These are phyloP conservation scores for Eimeria mitis DNA, from an alignment of 169 alveolate genomes.

Conservation along the genomic window DNA sequence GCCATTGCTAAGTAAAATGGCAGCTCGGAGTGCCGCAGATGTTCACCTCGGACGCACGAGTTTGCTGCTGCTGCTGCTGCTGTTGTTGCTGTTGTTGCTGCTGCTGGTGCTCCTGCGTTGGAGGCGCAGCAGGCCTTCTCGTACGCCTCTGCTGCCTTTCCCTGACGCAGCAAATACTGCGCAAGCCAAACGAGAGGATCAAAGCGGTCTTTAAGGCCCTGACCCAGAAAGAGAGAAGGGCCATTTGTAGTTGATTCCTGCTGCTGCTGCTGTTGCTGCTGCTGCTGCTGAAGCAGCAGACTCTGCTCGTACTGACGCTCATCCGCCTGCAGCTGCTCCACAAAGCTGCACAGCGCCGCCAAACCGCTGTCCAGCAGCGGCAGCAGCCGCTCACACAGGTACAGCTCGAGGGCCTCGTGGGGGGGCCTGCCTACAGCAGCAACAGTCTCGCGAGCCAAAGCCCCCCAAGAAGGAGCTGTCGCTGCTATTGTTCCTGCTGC, in stretches of 20 bases:
- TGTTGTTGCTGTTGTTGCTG: not conserved
- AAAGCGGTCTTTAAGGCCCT: slow-evolving; percentile 29
- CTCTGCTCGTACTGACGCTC: slow-evolving; percentile 27
- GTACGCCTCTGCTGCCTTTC: slow-evolving; percentile 34
- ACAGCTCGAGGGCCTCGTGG: slow-evolving; percentile 36
- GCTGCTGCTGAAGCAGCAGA: slow-evolving; percentile 47
- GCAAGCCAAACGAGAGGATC: slow-evolving; percentile 61
- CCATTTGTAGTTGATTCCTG: not conserved
- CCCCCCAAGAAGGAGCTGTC: slow-evolving; percentile 13
- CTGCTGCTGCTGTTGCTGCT: not conserved
- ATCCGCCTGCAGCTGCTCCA: slow-evolving; percentile 51
- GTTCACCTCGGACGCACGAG: slow-evolving; percentile 4
- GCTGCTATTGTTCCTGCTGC: slow-evolving; percentile 8
- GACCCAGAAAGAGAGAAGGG: slow-evolving; percentile 8
- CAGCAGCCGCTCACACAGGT: slow-evolving; percentile 53
- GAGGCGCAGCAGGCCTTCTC: not conserved
- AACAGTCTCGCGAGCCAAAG: not conserved
- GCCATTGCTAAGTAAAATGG: not conserved
- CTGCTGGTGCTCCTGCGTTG: not conserved
- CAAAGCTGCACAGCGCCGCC: slow-evolving; percentile 41
- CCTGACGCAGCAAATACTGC: slow-evolving; percentile 46
- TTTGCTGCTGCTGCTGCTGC: slow-evolving; percentile 1
- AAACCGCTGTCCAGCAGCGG: slow-evolving; percentile 43
- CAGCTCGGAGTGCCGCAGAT: not conserved
- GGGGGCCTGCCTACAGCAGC: not conserved